Conservation (phyloP, 176 grass and related monocot species). For the Hordeum vulgare region MorexV3_pseudomolecules_assembly NC_058524.1:596093716-596094215, state of each 20-base stretch:
- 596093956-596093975: no score
- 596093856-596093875: neutral
- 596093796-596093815: slow-evolving; percentile 13
- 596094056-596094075: no score
- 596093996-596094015: no score
- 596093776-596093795: no score
- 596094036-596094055: no score
- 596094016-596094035: no score
- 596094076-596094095: neutral
- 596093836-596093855: neutral
- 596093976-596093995: no score
- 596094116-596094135: neutral
- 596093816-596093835: slow-evolving; percentile 12
- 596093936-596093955: no score
- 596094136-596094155: neutral
- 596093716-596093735: neutral
- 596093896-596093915: no score
- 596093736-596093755: neutral
- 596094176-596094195: no score
- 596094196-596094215: no score
- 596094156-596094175: neutral
- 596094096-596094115: neutral
- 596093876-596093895: neutral
- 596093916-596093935: no score
- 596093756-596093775: neutral